Base-by-base conservation (phyloP, 2,329 filamentous ascomycete genomes). In the Lasiodiplodia gonubiensis region DNA sequence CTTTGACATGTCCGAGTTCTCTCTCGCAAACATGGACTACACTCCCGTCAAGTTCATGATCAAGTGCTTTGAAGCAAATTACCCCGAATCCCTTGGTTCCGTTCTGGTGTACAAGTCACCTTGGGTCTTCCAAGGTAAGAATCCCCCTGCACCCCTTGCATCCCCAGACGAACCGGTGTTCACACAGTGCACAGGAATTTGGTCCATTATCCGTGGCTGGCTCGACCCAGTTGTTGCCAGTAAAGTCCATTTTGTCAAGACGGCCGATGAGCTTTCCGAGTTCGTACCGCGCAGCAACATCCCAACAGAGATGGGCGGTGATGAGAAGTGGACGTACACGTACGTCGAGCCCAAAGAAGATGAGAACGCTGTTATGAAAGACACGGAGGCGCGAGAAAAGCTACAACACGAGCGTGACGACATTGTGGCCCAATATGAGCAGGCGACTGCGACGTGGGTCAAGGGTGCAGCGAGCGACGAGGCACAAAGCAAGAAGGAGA, bases 41-140 rank as follows among this genome's bases (percentile, higher is more conserved):
- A 88, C 92, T 0, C 94, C 95, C 1, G 92, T 99, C 67, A 99
- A 97, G 76, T 99, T 98, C 81, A 97, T 99, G 91, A 97, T 99
- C 80, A 97, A 97, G 80, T 97, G 94, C 79, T 99, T 99, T 76
- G 95, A 99, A 82, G 95, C 95, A 69, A 98, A 99, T 78, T 99
- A 98, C 74, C 95, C 95, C 0, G 95, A 99, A 79, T 94, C 89
- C 57, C 85, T 99, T 1, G 95, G 94, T 33, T 86, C 91, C 2
- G 92, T 98, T 2, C 86, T 98, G 54, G 92, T 99, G 46, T 95
- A 99, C 84, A 97, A 97, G 79, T 90, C 95, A 0, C 95, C 95
- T 3, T 99, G 95, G 95, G 83, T 99, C 54, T 99, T 99, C 82
- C 94, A 97, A 83, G 90, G 92, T 90, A 79, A 84, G 79, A 25